Conservation (phyloP, 1,284 basidiomycete genomes). For the Tilletia walkeri region DNA sequence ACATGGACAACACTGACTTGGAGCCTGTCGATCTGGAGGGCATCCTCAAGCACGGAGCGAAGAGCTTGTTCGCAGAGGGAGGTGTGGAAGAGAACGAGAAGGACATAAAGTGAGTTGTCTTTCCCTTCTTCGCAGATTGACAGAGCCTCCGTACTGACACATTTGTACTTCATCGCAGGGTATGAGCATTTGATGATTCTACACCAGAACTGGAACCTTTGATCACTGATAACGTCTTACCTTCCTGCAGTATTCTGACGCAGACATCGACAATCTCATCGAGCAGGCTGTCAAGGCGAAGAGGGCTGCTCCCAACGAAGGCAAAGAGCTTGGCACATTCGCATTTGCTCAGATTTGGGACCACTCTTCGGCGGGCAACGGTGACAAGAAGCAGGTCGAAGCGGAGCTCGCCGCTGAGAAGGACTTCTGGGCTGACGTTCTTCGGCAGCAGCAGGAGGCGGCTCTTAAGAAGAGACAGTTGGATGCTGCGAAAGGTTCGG, state of each 20-base stretch:
- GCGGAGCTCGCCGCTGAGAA: constrained; percentile 27
- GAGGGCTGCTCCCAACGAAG: constrained; percentile 18
- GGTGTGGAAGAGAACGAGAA: constrained; percentile 44
- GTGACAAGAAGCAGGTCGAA: constrained; percentile 21
- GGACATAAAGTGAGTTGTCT: constrained; percentile 38
- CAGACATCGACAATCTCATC: constrained; percentile 53
- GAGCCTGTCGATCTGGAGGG: constrained; percentile 47
- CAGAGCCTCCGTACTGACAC: not conserved
- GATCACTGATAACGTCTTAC: not conserved
- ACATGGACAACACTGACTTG: constrained; percentile 41
- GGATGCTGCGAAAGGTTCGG: not conserved
- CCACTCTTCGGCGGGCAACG: constrained; percentile 28
- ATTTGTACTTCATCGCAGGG: not conserved
- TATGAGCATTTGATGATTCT: not conserved
- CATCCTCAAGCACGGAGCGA: constrained; percentile 55
- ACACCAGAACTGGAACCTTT: not conserved
- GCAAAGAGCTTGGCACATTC: constrained; percentile 34
- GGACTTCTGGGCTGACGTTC: constrained; percentile 49
- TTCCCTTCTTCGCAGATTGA: not conserved
- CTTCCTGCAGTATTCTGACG: constrained; percentile 31
- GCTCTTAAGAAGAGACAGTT: constrained; percentile 5
- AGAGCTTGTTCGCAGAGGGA: constrained; percentile 53
- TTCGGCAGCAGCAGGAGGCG: constrained; percentile 46
- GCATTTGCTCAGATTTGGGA: constrained; percentile 56
- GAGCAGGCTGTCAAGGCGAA: constrained; percentile 40